Conservation (phyloP, 2,329 filamentous ascomycete genomes). For the Torrubiella hemipterigena region DNA sequence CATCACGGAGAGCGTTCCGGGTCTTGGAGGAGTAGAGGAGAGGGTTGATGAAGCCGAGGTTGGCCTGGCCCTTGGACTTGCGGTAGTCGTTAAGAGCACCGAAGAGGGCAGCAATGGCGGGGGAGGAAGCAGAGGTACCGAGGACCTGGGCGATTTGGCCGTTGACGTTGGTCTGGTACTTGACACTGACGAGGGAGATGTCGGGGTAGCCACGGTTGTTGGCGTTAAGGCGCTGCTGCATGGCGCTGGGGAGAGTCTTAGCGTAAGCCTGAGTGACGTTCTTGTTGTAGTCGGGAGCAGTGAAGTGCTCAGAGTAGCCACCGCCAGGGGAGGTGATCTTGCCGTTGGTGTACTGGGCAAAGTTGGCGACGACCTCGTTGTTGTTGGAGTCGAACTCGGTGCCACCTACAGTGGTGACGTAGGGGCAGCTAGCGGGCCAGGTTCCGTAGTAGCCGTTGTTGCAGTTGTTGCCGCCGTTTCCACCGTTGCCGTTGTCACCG, state of each 20-base stretch:
- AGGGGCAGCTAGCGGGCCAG: conserved; percentile 27
- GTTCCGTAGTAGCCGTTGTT: conserved; percentile 19
- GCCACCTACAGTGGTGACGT: conserved; percentile 38
- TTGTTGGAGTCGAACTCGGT: conserved; percentile 16
- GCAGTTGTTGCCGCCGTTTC: conserved; percentile 11
- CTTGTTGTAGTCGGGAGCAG: conserved; percentile 1
- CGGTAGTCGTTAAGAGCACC: neutral
- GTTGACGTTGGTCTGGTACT: neutral
- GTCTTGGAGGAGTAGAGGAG: conserved; percentile 2
- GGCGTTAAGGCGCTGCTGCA: neutral
- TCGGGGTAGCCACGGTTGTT: neutral
- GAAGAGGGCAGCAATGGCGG: neutral
- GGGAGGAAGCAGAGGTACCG: neutral
- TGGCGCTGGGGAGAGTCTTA: neutral
- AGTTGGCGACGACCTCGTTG: neutral
- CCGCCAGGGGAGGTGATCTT: neutral
- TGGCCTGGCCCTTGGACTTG: neutral
- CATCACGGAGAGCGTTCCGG: conserved; percentile 1
- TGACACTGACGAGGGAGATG: neutral
- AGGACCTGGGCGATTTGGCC: neutral
- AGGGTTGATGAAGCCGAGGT: neutral
- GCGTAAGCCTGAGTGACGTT: neutral
- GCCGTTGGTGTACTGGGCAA: neutral
- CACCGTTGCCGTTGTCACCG: conserved; percentile 11
- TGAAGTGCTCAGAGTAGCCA: neutral